Base-by-base conservation (phyloP, 139 green algal genomes). In the Chlorella sp. region DNA sequence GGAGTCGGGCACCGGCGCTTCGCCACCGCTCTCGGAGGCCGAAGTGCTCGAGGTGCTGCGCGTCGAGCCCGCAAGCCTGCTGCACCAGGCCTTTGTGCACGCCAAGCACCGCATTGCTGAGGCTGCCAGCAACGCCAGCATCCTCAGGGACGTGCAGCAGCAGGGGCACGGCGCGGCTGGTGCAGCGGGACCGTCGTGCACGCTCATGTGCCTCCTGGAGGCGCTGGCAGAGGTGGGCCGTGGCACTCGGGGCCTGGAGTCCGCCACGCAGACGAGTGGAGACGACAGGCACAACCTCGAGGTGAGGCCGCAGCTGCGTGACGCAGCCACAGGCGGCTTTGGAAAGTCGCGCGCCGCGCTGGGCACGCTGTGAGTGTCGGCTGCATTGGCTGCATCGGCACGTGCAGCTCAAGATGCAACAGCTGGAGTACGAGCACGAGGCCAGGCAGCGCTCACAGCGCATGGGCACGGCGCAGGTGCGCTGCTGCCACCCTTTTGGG, bases 381-480 rank as follows among this genome's bases (percentile, higher is more conserved):
- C n/a, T n/a, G n/a, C n/a, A n/a, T n/a, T n/a, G n/a, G n/a, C n/a
- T n/a, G n/a, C n/a, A n/a, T n/a, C n/a, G n/a, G 63, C 32, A 50
- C 22, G 6, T 62, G 32, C 62, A 78, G 64, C 35, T 51, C 31
- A 50, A 31, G 35, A 17, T 87, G 70, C 73, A 77, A 67, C 78
- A 82, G 74, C 55, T 87, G 67, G 82, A 87, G 42, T 29, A 79
- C 6, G 59, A 75, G 23, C 80, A 85, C 71, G 50, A 77, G n/a
- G 36, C 73, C 3, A 70, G 72, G 62, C 31, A 83, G 66, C 35
- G 75, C 0, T 22, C 69, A n/a, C 35, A 55, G 31, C 64, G 64
- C 32, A 70, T 70, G 64, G 3, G 26, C 3, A 31, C 32, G 4
- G 32, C 55, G 24, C 24, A 27, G 55, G 55, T 64, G 24, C 20